Percentiles rank a stretch among this genome's conserved stretches.
These are phyloP conservation scores for Hygrocybe punicea DNA, from an alignment of 768 basidiomycete species.

Conservation along the genomic window DNA sequence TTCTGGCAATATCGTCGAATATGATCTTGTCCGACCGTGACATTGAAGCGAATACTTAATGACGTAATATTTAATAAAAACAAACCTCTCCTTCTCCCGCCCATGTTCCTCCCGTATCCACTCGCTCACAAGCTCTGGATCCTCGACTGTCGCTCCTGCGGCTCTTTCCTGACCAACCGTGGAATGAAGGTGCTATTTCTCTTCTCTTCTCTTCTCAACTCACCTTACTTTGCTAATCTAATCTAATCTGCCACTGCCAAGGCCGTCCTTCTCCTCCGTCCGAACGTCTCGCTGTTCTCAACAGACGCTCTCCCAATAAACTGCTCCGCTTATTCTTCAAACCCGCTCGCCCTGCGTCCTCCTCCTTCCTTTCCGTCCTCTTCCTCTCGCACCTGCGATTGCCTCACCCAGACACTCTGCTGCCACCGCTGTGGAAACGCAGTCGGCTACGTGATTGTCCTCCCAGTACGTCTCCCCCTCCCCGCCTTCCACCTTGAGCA, in stretches of 20 bases:
- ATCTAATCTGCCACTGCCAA: slow-evolving; percentile 24
- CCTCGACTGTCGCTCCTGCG: slow-evolving; percentile 71
- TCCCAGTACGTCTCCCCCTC: slow-evolving; percentile 42
- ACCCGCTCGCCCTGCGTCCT: slow-evolving; percentile 41
- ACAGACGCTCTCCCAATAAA: slow-evolving; percentile 77
- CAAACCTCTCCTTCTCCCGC: slow-evolving; percentile 38
- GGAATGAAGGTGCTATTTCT: slow-evolving; percentile 64
- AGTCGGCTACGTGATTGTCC: slow-evolving; percentile 79
- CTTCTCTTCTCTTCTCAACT: slow-evolving; percentile 3
- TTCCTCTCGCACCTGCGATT: slow-evolving; percentile 69
- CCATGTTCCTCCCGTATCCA: slow-evolving; percentile 40
- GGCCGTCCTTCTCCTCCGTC: slow-evolving; percentile 81
- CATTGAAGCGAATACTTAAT: background rate
- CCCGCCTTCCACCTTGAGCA: background rate
- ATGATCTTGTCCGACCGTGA: slow-evolving; percentile 62
- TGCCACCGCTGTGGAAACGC: slow-evolving; percentile 74
- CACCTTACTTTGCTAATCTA: too few species aligned
- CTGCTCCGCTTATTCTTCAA: slow-evolving; percentile 63
- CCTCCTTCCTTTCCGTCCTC: slow-evolving; percentile 33
- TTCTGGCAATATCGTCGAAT: slow-evolving; percentile 83
- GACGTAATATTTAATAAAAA: slow-evolving; percentile 2
- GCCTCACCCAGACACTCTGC: slow-evolving; percentile 75
- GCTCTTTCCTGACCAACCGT: slow-evolving; percentile 73
- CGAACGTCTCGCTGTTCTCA: slow-evolving; percentile 77
- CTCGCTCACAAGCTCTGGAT: slow-evolving; percentile 76